Conservation (phyloP, 2,329 filamentous ascomycete genomes). For the Mycosphaerelloides madeirae region DNA sequence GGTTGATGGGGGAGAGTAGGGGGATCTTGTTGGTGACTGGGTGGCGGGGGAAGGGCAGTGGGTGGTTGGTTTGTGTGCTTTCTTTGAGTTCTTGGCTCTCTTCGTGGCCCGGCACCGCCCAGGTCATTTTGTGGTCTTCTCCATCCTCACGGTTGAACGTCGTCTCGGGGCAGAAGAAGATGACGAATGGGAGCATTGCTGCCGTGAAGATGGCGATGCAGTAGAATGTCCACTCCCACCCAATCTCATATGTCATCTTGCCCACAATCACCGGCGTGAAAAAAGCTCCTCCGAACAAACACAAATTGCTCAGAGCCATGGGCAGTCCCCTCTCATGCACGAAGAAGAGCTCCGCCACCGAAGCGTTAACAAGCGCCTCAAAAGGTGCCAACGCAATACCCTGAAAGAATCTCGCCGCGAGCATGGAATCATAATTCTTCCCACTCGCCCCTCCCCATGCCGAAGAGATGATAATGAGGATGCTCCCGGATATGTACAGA, state of each 20-base stretch:
- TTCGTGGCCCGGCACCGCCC: too few relatives aligned
- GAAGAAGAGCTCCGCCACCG: slow-evolving; percentile 84
- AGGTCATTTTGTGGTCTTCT: slow-evolving; percentile 5
- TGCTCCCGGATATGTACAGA: slow-evolving; percentile 71
- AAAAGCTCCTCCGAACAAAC: slow-evolving; percentile 67
- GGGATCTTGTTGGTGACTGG: slow-evolving; percentile 16
- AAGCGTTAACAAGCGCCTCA: slow-evolving; percentile 82
- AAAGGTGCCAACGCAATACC: slow-evolving; percentile 84
- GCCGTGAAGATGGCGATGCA: slow-evolving; percentile 80
- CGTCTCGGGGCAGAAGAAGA: slow-evolving; percentile 82
- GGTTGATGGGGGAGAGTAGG: slow-evolving; percentile 53
- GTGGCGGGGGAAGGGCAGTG: not conserved
- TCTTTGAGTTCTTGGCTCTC: not conserved
- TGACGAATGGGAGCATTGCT: slow-evolving; percentile 62
- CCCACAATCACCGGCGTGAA: slow-evolving; percentile 86
- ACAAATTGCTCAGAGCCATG: slow-evolving; percentile 75
- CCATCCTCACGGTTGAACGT: slow-evolving; percentile 48
- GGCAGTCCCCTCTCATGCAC: slow-evolving; percentile 76
- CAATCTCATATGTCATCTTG: slow-evolving; percentile 69
- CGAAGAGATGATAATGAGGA: slow-evolving; percentile 68
- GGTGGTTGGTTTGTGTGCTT: not conserved
- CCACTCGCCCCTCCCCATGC: slow-evolving; percentile 71
- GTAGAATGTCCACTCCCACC: slow-evolving; percentile 87
- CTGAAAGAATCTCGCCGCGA: slow-evolving; percentile 78
- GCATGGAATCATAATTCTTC: slow-evolving; percentile 64